phyloP scores from a whole-genome alignment of 208 protist genomes.

The Polymyxa betae region DNA sequence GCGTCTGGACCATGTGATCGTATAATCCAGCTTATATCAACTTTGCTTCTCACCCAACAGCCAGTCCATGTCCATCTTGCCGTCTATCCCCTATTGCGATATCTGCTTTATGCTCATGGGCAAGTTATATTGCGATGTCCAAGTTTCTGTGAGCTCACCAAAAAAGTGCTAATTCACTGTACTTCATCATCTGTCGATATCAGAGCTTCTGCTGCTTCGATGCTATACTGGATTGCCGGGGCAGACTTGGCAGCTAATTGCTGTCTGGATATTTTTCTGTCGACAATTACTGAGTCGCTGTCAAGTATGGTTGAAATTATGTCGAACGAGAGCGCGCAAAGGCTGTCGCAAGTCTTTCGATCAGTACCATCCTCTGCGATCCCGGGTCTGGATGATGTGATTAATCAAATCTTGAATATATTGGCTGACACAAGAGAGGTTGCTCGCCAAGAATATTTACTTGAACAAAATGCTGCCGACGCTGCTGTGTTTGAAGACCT shows the following conservation, averaged over 20 bases:
- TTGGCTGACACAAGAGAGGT: slow-evolving; percentile 28
- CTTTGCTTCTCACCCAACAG: neutral
- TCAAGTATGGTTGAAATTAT: slow-evolving; percentile 45
- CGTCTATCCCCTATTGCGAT: neutral
- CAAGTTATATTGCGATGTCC: neutral
- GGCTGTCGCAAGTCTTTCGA: neutral
- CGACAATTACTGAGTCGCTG: neutral
- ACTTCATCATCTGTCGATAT: slow-evolving; percentile 25
- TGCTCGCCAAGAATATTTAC: slow-evolving; percentile 7
- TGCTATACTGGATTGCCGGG: slow-evolving; percentile 10
- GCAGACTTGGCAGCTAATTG: slow-evolving; percentile 22
- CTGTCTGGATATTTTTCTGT: neutral
- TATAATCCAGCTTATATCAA: neutral
- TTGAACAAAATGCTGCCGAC: neutral
- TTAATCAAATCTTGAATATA: neutral
- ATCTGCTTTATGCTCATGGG: slow-evolving; percentile 20
- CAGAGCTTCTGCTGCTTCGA: neutral
- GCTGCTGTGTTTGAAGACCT: neutral
- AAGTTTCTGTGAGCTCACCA: neutral
- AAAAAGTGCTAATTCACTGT: neutral
- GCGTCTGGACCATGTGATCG: neutral
- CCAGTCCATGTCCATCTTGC: neutral
- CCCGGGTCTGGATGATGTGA: neutral
- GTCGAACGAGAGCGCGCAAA: neutral
- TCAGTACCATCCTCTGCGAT: slow-evolving; percentile 15